phyloP scores from a whole-genome alignment of 1,284 basidiomycete genomes.

The Tilletia caries region DNA sequence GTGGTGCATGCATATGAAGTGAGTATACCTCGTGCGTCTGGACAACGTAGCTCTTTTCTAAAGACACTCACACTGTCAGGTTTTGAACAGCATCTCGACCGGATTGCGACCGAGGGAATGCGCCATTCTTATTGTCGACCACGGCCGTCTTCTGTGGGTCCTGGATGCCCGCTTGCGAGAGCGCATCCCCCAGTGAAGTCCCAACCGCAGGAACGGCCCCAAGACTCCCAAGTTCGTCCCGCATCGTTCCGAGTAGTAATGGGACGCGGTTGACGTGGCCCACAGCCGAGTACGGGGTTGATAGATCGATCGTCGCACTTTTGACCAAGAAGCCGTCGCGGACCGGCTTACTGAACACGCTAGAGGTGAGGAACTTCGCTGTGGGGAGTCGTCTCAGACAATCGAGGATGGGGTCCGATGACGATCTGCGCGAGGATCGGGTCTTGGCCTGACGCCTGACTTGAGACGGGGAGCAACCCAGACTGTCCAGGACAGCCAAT shows the following conservation, averaged over 20 bases:
- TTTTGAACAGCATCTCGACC: conserved; percentile 18
- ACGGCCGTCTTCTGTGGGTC: conserved; percentile 28
- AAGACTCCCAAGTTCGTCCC: conserved; percentile 36
- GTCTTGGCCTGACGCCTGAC: neutral
- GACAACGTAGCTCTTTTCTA: no score
- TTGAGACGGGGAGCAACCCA: neutral
- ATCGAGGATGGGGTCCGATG: conserved; percentile 22
- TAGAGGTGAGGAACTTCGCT: conserved; percentile 17
- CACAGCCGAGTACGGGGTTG: conserved; percentile 15
- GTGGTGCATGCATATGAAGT: neutral
- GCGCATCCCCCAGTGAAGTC: conserved; percentile 25
- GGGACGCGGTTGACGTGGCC: conserved; percentile 32
- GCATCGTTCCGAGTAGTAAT: conserved; percentile 32
- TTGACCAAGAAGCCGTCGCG: conserved; percentile 30
- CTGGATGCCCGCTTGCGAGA: conserved; percentile 27
- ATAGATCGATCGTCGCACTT: conserved; percentile 27
- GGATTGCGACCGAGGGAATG: conserved; percentile 28
- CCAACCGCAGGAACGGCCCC: conserved; percentile 30
- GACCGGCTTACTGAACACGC: conserved; percentile 14
- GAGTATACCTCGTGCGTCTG: neutral
- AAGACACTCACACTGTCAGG: conserved; percentile 17
- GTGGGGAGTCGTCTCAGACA: conserved; percentile 30
- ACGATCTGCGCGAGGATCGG: conserved; percentile 9
- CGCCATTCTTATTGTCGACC: conserved; percentile 20
- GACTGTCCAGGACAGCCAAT: neutral